These are phyloP conservation scores for Fusarium sp. DNA, from an alignment of 2,329 filamentous ascomycete genomes.

Conservation along the genomic window DNA sequence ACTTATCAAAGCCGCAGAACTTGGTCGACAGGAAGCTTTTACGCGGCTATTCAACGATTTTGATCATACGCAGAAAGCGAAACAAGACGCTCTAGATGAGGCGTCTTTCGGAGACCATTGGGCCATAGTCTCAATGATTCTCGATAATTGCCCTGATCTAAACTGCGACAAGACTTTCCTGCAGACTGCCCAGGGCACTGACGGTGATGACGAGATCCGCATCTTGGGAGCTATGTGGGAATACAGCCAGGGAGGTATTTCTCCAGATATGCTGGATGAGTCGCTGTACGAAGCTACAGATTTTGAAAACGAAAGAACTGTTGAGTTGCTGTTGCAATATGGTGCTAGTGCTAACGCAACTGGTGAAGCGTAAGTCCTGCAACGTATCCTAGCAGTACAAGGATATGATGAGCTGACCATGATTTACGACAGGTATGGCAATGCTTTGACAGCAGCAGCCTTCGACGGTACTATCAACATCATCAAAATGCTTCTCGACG, in stretches of 20 bases:
- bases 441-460: slow-evolving; percentile 55
- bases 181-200: slow-evolving; percentile 50
- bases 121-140: slow-evolving; percentile 56
- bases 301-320: slow-evolving; percentile 56
- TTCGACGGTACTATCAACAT: slow-evolving; percentile 55
- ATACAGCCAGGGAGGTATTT: slow-evolving; percentile 55
- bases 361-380: slow-evolving; percentile 52
- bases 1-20: slow-evolving; percentile 56
- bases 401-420: neutral
- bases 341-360: slow-evolving; percentile 57
- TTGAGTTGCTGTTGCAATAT: slow-evolving; percentile 56
- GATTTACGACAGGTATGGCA: slow-evolving; percentile 37
- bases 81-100: slow-evolving; percentile 54
- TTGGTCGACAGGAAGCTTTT: slow-evolving; percentile 59
- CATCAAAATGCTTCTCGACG: slow-evolving; percentile 53
- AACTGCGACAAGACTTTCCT: slow-evolving; percentile 56
- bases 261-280: slow-evolving; percentile 50
- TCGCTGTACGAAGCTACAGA: slow-evolving; percentile 60
- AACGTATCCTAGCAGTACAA: accelerated
- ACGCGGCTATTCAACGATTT: slow-evolving; percentile 56
- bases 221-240: slow-evolving; percentile 57
- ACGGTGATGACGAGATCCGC: slow-evolving; percentile 55
- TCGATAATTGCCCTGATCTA: slow-evolving; percentile 53
- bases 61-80: slow-evolving; percentile 51
- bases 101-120: slow-evolving; percentile 56